phyloP scores from a whole-genome alignment of 1,284 basidiomycete species.

The Ceratobasidium sp. region DNA sequence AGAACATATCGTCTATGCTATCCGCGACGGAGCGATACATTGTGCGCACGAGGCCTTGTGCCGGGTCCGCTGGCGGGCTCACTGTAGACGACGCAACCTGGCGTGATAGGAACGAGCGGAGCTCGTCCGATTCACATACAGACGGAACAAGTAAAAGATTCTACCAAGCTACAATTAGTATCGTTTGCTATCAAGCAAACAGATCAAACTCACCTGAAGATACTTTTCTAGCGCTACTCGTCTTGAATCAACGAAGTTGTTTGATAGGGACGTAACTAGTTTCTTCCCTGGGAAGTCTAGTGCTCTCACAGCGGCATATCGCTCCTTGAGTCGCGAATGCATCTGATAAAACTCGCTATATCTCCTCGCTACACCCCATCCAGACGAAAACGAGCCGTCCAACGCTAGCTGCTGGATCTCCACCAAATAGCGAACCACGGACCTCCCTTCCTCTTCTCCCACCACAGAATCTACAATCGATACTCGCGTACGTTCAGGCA shows the following conservation, averaged over 20 bases:
- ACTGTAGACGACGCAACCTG: slow-evolving; percentile 63
- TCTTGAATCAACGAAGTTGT: slow-evolving; percentile 85
- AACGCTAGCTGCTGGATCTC: slow-evolving; percentile 88
- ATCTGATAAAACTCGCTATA: slow-evolving; percentile 96
- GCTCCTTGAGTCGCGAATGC: slow-evolving; percentile 86
- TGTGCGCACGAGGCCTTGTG: slow-evolving; percentile 72
- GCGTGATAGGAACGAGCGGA: slow-evolving; percentile 89
- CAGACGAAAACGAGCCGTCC: slow-evolving; percentile 81
- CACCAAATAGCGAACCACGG: slow-evolving; percentile 92
- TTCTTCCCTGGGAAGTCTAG: slow-evolving; percentile 93
- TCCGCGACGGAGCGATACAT: slow-evolving; percentile 90
- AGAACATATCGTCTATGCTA: slow-evolving; percentile 94
- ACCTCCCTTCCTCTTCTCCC: slow-evolving; percentile 86
- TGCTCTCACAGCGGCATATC: slow-evolving; percentile 72
- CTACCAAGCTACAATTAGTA: slow-evolving; percentile 59
- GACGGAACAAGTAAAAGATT: slow-evolving; percentile 77
- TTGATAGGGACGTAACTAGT: slow-evolving; percentile 85
- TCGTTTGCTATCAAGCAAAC: neutral
- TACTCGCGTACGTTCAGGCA: slow-evolving; percentile 83
- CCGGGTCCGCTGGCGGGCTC: slow-evolving; percentile 35
- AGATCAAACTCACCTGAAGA: slow-evolving; percentile 74
- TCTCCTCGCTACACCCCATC: slow-evolving; percentile 91
- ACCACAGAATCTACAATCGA: slow-evolving; percentile 80
- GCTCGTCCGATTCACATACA: slow-evolving; percentile 86
- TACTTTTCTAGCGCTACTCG: slow-evolving; percentile 88